Base-by-base conservation (phyloP, 2,329 filamentous ascomycete species). In the Talaromyces atroroseus region DNA sequence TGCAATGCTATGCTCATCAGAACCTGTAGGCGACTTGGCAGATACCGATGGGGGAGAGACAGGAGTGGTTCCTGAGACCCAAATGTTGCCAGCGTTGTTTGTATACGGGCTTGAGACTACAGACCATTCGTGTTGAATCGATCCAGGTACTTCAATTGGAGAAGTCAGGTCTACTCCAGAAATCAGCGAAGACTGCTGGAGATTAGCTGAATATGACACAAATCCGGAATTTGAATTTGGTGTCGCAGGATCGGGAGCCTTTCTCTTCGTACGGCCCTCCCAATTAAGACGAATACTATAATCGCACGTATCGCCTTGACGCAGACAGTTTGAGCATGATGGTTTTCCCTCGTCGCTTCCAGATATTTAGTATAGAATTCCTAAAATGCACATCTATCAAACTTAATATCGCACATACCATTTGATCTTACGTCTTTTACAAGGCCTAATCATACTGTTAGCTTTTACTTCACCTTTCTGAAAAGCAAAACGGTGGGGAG, bases 251-350 rank as follows among this genome's bases (percentile, higher is more conserved):
- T 68, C 75, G 65, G 62, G 71, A 60, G 52, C 73, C 59, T 79
- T 80, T 71, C 82, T 83, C 67, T 83, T 86, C 50, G 81, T 79
- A 56, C 88, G 81, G 4, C 88, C 88, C 59, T 87, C 86, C 89
- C 89, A 92, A 65, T 92, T 92, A 61, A 92, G 75, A 32, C 87
- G 82, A 63, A 92, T 88, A 64, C 84, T 89, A 69, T 92, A 92
- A 71, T 94, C 89, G 74, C 89, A 94, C 48, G 76, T 75, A 67
- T 90, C 87, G 59, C 85, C 84, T 61, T 86, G 84, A 59, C 84
- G 84, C 64, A 84, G 79, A 71, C 89, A 92, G 66, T 90, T 91
- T 49, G 80, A 66, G 71, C 89, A 92, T 60, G 72, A 74, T 14
- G 89, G 89, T 62, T 86, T 87, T 67, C 88, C 85, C 70, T 92